Evolutionary conservation across 2,329 filamentous ascomycete genomes (phyloP).

Genomic region (Diaporthe sp.): DNA sequence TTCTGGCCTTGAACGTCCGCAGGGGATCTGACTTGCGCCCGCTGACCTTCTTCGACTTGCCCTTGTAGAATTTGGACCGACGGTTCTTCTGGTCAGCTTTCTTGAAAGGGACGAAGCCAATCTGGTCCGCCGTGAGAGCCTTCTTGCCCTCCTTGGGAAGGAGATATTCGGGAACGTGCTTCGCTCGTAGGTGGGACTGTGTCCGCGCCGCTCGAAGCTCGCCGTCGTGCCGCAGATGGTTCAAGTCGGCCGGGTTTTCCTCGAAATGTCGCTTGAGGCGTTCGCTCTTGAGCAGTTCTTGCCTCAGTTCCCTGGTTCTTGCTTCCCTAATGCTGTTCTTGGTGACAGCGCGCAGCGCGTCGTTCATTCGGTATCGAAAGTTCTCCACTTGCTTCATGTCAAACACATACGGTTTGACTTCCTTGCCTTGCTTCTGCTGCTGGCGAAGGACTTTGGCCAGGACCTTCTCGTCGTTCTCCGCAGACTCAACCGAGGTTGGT

Average conservation of each 20-base stretch:
- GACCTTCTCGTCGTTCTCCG: conserved; percentile 87
- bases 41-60: conserved; percentile 61
- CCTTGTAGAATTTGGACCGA: conserved; percentile 58
- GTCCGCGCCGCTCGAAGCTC: conserved; percentile 87
- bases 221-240: conserved; percentile 89
- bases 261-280: conserved; percentile 97
- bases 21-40: conserved; percentile 85
- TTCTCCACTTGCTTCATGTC: conserved; percentile 95
- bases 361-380: conserved; percentile 95
- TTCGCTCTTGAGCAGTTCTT: conserved; percentile 93
- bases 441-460: conserved; percentile 84
- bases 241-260: conserved; percentile 92
- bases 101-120: conserved; percentile 82
- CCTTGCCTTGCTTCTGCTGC: conserved; percentile 83
- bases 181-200: conserved; percentile 84
- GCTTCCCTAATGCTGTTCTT: conserved; percentile 92
- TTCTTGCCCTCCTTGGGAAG: conserved; percentile 83
- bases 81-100: conserved; percentile 65
- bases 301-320: conserved; percentile 85
- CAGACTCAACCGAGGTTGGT: conserved; percentile 81
- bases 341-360: conserved; percentile 91
- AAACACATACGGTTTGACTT: conserved; percentile 92
- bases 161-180: conserved; percentile 92
- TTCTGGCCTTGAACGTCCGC: conserved; percentile 84
- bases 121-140: conserved; percentile 73